Evolutionary conservation across 768 basidiomycete genomes (phyloP).

Genomic region (Tylopilus balloui): DNA sequence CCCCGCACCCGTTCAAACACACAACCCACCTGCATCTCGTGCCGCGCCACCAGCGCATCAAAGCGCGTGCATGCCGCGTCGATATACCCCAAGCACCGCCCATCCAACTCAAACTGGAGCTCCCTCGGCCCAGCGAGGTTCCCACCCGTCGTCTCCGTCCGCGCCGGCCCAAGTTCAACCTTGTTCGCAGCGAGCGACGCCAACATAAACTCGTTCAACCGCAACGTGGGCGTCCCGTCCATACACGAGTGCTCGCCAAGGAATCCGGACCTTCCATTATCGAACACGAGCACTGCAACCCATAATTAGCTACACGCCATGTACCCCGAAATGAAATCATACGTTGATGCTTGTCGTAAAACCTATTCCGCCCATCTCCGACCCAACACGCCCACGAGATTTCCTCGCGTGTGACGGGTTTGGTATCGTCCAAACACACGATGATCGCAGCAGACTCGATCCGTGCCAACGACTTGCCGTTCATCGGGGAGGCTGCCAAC

Average conservation of each 20-base stretch:
- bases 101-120: slow-evolving; percentile 66
- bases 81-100: slow-evolving; percentile 48
- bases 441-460: slow-evolving; percentile 91
- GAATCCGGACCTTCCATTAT: slow-evolving; percentile 93
- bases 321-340: slow-evolving; percentile 20
- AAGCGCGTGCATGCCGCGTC: slow-evolving; percentile 60
- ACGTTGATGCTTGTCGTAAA: slow-evolving; percentile 97
- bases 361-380: slow-evolving; percentile 86
- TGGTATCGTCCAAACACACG: slow-evolving; percentile 78
- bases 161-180: slow-evolving; percentile 64
- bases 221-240: slow-evolving; percentile 94
- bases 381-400: slow-evolving; percentile 83
- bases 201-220: slow-evolving; percentile 92
- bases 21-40: slow-evolving; percentile 68
- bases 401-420: slow-evolving; percentile 77
- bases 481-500: slow-evolving; percentile 58
- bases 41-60: slow-evolving; percentile 67
- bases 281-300: slow-evolving; percentile 79
- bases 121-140: slow-evolving; percentile 58
- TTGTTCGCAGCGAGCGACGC: slow-evolving; percentile 69
- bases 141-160: slow-evolving; percentile 30
- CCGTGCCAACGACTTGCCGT: slow-evolving; percentile 62
- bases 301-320: slow-evolving; percentile 3
- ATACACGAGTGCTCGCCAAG: slow-evolving; percentile 82
- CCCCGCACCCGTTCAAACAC: not conserved